Percentiles rank a stretch among this genome's conserved stretches.
Evolutionary conservation across 306 rosid species (phyloP).

Genomic region (Pterocarpus santalinus): DNA sequence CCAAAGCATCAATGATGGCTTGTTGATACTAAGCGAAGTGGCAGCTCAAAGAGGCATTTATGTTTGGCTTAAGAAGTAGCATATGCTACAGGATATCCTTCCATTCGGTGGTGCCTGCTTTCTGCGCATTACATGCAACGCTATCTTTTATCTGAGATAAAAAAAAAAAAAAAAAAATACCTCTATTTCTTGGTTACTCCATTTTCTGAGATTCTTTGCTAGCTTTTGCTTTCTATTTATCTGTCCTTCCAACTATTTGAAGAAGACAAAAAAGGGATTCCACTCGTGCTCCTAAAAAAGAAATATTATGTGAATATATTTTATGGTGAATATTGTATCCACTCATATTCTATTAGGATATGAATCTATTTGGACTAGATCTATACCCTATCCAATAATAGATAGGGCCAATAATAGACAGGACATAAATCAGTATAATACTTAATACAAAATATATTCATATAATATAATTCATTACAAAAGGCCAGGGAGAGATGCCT

Average conservation of each 20-base stretch:
- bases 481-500: slow-evolving; percentile 45
- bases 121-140: slow-evolving; percentile 44
- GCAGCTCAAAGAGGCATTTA: background rate
- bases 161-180: no score
- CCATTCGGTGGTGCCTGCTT: slow-evolving; percentile 47
- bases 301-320: no score
- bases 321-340: no score
- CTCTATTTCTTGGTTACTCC: no score
- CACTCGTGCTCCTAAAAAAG: background rate
- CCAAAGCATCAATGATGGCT: background rate
- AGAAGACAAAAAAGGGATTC: background rate
- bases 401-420: no score
- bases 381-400: no score
- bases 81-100: slow-evolving; percentile 65
- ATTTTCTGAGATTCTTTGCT: slow-evolving; percentile 5
- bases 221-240: slow-evolving; percentile 22
- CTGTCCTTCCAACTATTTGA: background rate
- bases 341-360: no score
- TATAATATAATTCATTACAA: background rate
- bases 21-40: background rate
- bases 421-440: no score
- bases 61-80: slow-evolving; percentile 23
- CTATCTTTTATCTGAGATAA: slow-evolving; percentile 16
- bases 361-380: no score
- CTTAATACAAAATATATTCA: no score